A percentile compares a stretch with the other conserved stretches of the same genome.
phyloP scores from a whole-genome alignment of 2,329 filamentous ascomycete species.

The Xylariaceae sp. region DNA sequence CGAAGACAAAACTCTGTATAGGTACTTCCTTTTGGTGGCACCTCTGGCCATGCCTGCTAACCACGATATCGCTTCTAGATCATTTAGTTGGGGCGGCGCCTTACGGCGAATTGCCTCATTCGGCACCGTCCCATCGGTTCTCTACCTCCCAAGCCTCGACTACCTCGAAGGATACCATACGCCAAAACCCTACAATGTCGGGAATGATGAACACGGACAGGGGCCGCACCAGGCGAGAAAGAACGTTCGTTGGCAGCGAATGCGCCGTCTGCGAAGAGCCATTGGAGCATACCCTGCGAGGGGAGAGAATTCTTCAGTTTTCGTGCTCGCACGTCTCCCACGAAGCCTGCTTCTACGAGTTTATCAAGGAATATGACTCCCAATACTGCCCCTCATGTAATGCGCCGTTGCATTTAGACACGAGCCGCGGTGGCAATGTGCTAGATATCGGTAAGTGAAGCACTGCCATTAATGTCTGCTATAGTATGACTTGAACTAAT shows the following conservation, averaged over 20 bases:
- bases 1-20: neutral
- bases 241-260: conserved; percentile 91
- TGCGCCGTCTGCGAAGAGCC: conserved; percentile 97
- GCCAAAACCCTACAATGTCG: conserved; percentile 43
- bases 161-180: conserved; percentile 34
- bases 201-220: conserved; percentile 70
- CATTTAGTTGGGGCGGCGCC: conserved; percentile 35
- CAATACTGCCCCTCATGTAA: conserved; percentile 94
- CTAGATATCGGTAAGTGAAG: conserved; percentile 69
- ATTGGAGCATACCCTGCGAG: conserved; percentile 87
- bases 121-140: conserved; percentile 37
- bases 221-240: conserved; percentile 73
- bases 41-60: conserved; percentile 23
- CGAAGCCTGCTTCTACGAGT: conserved; percentile 98
- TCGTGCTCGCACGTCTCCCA: conserved; percentile 96
- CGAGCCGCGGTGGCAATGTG: conserved; percentile 86
- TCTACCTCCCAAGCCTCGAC: conserved; percentile 34
- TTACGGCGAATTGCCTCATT: conserved; percentile 28
- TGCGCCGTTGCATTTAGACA: conserved; percentile 84
- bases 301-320: conserved; percentile 91
- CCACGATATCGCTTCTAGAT: conserved; percentile 29
- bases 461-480: neutral
- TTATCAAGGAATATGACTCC: conserved; percentile 88
- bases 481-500: conserved; percentile 17
- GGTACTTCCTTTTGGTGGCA: conserved; percentile 2